Conservation (phyloP, 768 basidiomycete genomes). For the Leccinum sublutescens region DNA sequence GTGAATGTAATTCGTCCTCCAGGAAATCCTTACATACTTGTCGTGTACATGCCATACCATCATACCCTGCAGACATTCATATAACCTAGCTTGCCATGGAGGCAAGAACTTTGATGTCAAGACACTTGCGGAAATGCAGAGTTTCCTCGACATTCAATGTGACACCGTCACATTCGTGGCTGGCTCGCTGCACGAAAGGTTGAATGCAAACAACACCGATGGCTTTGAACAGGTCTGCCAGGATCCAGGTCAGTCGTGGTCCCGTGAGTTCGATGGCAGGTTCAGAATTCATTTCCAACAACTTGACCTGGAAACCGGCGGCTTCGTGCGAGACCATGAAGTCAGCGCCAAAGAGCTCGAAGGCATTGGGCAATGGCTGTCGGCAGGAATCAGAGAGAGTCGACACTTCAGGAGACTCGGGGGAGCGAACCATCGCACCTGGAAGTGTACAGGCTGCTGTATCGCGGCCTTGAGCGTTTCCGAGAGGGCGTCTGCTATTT, state of each 20-base stretch:
- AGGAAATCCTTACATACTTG: slow-evolving; percentile 11
- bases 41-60: neutral
- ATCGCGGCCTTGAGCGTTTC: slow-evolving; percentile 88
- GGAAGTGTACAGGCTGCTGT: slow-evolving; percentile 80
- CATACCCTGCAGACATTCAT: neutral
- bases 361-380: slow-evolving; percentile 85
- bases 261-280: slow-evolving; percentile 96
- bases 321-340: slow-evolving; percentile 65
- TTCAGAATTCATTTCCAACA: slow-evolving; percentile 92
- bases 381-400: neutral
- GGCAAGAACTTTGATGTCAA: slow-evolving; percentile 53
- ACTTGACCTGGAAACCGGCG: slow-evolving; percentile 54
- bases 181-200: slow-evolving; percentile 46
- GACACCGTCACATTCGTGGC: neutral
- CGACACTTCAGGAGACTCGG: neutral
- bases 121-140: slow-evolving; percentile 60
- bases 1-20: neutral
- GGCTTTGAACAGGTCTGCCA: slow-evolving; percentile 75
- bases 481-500: slow-evolving; percentile 63
- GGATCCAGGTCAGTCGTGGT: slow-evolving; percentile 71
- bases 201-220: slow-evolving; percentile 67
- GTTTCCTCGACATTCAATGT: slow-evolving; percentile 56
- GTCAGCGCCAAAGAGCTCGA: slow-evolving; percentile 95
- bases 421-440: slow-evolving; percentile 44
- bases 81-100: slow-evolving; percentile 6